Evolutionary conservation across 176 grass and related monocot genomes (phyloP), one percentile per base, ranked within the genome.

Genomic region (sorghum (Sorghum bicolor)): DNA sequence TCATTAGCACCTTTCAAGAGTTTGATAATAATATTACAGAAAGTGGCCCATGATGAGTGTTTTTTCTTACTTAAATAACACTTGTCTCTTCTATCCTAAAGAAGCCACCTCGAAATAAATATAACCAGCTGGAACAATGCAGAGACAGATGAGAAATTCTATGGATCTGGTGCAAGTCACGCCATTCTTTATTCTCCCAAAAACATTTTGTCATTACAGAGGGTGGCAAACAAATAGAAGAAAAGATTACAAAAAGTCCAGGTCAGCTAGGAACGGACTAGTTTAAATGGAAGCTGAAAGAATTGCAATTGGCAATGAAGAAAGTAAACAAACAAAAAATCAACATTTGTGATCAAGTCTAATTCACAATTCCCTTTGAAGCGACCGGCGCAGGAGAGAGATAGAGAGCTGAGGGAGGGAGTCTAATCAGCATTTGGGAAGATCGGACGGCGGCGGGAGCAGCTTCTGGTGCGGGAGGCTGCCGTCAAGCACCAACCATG

Each of bases 401-500:
- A 30, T 28, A 8, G 5, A 11, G 57, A 28, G 16, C n/a, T 5
- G 14, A 0, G 57, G 1, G 15, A 25, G 24, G 12, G 61, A 16
- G 30, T 32, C 78, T 38, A 52, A 58, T 82, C 47, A 92, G 39
- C 91, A 92, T 37, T 86, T 64, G 34, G 91, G 91, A 64, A 89
- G 67, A 77, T 92, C 91, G 5, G 75, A 72, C 15, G 91, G 91
- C 15, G 91, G 91, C 8, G 90, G 87, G 9, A 77, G 64, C 63
- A 92, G 64, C 78, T 86, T 86, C 70, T 92, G 68, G 80, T 67
- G 70, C 5, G 84, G 87, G n/a, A 62, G 74, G 16, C 17, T 81
- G 52, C 91, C 91, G 26, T 89, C 83, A 17, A 76, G 60, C 70
- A 89, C 91, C 70, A 84, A 3, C 77, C 83, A 92, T 4, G 91